Conservation (phyloP, 257 asterid genomes). For the Solanum dulcamara region DNA sequence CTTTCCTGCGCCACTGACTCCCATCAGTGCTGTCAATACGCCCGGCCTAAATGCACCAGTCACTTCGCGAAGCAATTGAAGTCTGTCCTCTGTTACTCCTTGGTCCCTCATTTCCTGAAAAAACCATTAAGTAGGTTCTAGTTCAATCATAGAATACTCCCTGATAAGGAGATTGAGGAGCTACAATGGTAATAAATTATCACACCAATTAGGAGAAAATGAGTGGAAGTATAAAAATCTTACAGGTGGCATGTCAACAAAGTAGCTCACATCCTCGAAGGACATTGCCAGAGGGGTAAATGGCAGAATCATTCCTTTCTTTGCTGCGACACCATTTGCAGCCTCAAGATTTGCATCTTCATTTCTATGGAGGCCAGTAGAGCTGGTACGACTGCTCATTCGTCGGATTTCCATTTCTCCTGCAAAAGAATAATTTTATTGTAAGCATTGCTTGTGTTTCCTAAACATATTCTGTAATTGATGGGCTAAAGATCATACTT, state of each 20-base stretch:
- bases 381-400: conserved; percentile 37
- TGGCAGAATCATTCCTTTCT: conserved; percentile 60
- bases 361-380: conserved; percentile 3
- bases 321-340: conserved; percentile 17
- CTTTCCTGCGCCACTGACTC: conserved; percentile 78
- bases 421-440: conserved; percentile 2
- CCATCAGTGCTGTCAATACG: conserved; percentile 62
- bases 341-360: conserved; percentile 15
- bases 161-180: background rate
- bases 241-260: conserved; percentile 48
- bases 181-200: background rate
- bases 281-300: conserved; percentile 50
- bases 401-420: conserved; percentile 61
- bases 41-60: conserved; percentile 71
- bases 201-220: background rate
- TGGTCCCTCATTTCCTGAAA: conserved; percentile 43
- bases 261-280: conserved; percentile 39
- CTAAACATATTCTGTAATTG: background rate
- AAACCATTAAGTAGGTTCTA: background rate
- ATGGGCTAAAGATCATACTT: conserved; percentile 19
- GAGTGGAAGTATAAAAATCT: conserved; percentile 8
- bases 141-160: background rate
- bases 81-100: conserved; percentile 40
- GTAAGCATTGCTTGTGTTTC: background rate
- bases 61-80: conserved; percentile 41